Base-by-base conservation (phyloP, 768 basidiomycete genomes). In the Boletus tylopilopsis region DNA sequence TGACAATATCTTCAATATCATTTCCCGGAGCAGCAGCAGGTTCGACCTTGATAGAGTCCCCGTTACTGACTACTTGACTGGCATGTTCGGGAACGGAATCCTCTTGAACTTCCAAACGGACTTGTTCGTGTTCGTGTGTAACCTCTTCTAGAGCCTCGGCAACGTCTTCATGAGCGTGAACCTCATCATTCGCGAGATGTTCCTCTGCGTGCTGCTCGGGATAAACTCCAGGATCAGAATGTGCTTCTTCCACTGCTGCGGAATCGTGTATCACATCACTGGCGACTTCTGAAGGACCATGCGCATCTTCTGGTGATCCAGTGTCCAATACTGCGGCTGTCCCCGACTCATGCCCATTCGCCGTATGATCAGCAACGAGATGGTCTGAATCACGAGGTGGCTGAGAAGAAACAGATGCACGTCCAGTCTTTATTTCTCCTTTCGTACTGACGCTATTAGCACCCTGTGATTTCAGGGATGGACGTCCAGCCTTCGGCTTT, bases 1-100 rank as follows among this genome's bases (percentile, higher is more conserved):
- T 80, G 52, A 89, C 80, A 45, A 87, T 80, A 47, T 80, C 79
- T 64, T 81, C 86, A 25, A 84, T 71, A 25, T 84, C 79, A 46
- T 71, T 64, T 15, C 63, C 73, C 13, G 42, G 25, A 18, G 42
- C n/a, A 24, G 21, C 5, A 13, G 21, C 32, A n/a, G n/a, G n/a
- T 25, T 46, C 58, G 12, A 37, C 39, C 27, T 49, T 46, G 23
- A 43, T 11, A 41, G 21, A 22, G 19, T 57, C 36, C 42, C 55
- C 55, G 10, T 59, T 61, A 34, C 34, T 39, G 16, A 41, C 19
- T 12, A 57, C 42, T 41, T 47, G 45, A 25, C 25, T 24, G 30
- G 39, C 24, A 48, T 47, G 52, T 15, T 57, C 54, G 9, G 45
- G 35, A 15, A 44, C 37, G 1, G 43, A 0, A 25, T 54, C 51